phyloP scores from a whole-genome alignment of 768 basidiomycete species.

The Pholiota molesta region DNA sequence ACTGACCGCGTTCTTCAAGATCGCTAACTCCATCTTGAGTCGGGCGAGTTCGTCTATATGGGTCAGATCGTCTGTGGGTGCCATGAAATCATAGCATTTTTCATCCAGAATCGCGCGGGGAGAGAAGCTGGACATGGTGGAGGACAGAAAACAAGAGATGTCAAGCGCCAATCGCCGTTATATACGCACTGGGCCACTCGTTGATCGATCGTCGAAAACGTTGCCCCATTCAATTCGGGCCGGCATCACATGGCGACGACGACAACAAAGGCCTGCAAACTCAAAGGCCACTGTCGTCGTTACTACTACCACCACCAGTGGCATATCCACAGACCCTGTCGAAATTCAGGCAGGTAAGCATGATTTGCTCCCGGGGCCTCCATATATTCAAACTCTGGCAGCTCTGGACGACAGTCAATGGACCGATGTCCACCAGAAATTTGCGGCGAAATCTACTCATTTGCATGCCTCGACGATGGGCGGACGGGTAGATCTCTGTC shows the following conservation, averaged over 20 bases:
- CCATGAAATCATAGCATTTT: slow-evolving; percentile 16
- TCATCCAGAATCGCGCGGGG: slow-evolving; percentile 10
- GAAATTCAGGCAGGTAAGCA: neutral
- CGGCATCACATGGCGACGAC: neutral
- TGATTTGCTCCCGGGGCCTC: too few relatives aligned
- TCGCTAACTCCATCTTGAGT: slow-evolving; percentile 25
- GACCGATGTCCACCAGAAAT: slow-evolving; percentile 23
- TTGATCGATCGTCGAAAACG: neutral
- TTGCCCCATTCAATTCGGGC: too few relatives aligned
- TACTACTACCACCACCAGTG: neutral
- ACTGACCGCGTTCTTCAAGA: slow-evolving; percentile 26
- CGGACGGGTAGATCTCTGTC: slow-evolving; percentile 38
- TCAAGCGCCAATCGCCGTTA: neutral
- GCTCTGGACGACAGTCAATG: slow-evolving; percentile 7
- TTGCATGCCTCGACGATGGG: slow-evolving; percentile 39
- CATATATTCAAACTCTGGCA: too few relatives aligned
- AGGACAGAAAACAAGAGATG: neutral
- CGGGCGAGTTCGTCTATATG: slow-evolving; percentile 19
- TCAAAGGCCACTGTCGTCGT: neutral
- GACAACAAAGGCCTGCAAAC: neutral
- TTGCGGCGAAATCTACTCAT: slow-evolving; percentile 26
- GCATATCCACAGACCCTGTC: neutral
- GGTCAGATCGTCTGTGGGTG: neutral
- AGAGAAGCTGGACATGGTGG: slow-evolving; percentile 20
- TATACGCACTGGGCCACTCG: neutral